Evolutionary conservation across 208 protist genomes (phyloP).

Genomic region (Trypanosoma boissoni): DNA sequence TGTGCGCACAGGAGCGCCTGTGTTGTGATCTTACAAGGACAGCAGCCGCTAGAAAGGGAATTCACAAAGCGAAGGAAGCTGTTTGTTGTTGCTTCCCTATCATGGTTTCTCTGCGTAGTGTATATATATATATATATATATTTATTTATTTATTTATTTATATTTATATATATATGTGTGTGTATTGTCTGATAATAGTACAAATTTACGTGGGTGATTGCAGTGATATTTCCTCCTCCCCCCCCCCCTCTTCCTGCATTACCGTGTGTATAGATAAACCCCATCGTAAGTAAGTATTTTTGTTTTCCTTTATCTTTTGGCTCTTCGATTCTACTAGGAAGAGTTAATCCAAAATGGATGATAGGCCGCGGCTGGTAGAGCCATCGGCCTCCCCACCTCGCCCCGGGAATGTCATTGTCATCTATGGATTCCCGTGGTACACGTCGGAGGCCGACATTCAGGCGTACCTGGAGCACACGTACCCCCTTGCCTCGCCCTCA

Average conservation of each 20-base stretch:
- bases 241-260: too few relatives aligned
- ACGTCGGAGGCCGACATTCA: constrained; percentile 45
- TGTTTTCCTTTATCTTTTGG: constrained; percentile 7
- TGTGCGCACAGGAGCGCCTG: constrained; percentile 8
- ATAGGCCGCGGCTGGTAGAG: constrained; percentile 31
- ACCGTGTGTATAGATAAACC: too few relatives aligned
- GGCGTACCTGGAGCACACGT: constrained; percentile 47
- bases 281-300: neutral
- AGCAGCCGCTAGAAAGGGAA: too few relatives aligned
- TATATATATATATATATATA: constrained; percentile 11
- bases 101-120: neutral
- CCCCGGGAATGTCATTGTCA: constrained; percentile 55
- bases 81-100: too few relatives aligned
- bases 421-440: constrained; percentile 80
- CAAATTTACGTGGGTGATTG: too few relatives aligned
- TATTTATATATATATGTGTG: neutral
- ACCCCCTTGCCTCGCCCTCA: constrained; percentile 35
- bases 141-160: neutral
- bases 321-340: too few relatives aligned
- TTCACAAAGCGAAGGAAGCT: too few relatives aligned
- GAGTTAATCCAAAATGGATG: constrained; percentile 22
- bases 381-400: constrained; percentile 16
- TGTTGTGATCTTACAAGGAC: too few relatives aligned
- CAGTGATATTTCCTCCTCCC: too few relatives aligned
- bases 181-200: too few relatives aligned